phyloP scores from a whole-genome alignment of 208 protist species.

The Trypanosoma congolense region DNA sequence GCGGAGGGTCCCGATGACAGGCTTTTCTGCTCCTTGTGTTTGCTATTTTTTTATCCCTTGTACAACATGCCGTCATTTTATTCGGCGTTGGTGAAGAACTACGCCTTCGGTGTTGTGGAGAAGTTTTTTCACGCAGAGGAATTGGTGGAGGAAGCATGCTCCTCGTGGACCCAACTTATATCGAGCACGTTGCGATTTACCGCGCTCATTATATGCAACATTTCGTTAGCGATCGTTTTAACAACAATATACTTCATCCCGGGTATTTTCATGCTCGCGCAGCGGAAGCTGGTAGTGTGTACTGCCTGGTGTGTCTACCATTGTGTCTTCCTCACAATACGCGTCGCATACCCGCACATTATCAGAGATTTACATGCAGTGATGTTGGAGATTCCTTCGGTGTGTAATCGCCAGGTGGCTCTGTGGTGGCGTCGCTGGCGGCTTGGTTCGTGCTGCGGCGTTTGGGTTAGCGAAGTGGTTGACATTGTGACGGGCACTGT shows the following conservation, averaged over 20 bases:
- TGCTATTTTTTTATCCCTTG: too few species aligned
- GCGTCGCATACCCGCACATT: too few species aligned
- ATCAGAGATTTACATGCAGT: too few species aligned
- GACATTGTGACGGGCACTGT: neutral
- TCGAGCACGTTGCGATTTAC: constrained; percentile 7
- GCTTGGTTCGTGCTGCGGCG: constrained; percentile 12
- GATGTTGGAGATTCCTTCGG: neutral
- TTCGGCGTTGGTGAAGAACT: too few species aligned
- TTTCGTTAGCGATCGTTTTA: constrained; percentile 3
- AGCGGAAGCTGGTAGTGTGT: too few species aligned
- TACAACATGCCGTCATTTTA: too few species aligned
- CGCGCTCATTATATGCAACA: constrained; percentile 17
- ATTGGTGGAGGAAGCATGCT: neutral
- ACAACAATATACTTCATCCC: constrained; percentile 8
- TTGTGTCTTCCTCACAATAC: too few species aligned
- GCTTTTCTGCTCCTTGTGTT: constrained; percentile 1
- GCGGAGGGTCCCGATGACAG: neutral
- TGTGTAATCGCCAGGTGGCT: neutral
- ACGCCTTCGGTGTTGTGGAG: neutral
- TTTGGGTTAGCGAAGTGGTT: constrained; percentile 1
- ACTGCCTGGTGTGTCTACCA: too few species aligned
- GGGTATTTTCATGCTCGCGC: too few species aligned
- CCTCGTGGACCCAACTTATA: neutral
- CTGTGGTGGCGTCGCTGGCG: constrained; percentile 11
- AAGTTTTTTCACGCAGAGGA: neutral